Evolutionary conservation across 2,329 filamentous ascomycete species (phyloP), one percentile per base, ranked within the genome.

Genomic region (Beauveria sp.): DNA sequence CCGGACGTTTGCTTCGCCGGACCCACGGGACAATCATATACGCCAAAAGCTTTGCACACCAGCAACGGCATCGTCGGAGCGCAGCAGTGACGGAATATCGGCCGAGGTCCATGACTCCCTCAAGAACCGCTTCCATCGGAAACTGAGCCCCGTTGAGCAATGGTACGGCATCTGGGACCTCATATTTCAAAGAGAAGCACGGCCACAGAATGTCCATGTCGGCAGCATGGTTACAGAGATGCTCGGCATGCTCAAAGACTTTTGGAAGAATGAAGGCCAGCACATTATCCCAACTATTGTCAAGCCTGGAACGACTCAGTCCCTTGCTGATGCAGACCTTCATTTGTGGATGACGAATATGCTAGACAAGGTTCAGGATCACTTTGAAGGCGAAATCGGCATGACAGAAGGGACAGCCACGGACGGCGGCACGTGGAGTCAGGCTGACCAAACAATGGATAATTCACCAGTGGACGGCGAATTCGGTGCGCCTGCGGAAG

Each of bases 131-230:
- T 57, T 60, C 2, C 30, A 59, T n/a, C 55, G 59, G 3, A 63
- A 56, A 8, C 40, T 63, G 2, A 61, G 46, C 1, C 30, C 48
- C 1, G 37, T 57, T 6, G 40, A 63, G 4, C 63, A 67, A 37
- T 67, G 65, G 64, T 55, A 63, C 14, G n/a, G 50, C 5, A 63
- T 67, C 18, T 66, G 64, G 64, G n/a, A 62, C 1, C 59, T 64
- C 30, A 44, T 67, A 0, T 67, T 67, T n/a, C 51, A 34, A 3
- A 55, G 52, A 2, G 55, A 50, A 6, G 3, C 37, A 16, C 14
- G n/a, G 1, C 59, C 46, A 1, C 22, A 46, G 3, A 57, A 55
- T 22, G 58, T 62, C 3, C 62, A 63, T 37, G 44, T 66, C 8
- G 62, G 55, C 4, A 64, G 28, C 12, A 30, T 59, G 2, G 48